phyloP scores from a whole-genome alignment of 129 eudicot species.

The Ambrosia artemisiifolia region DNA sequence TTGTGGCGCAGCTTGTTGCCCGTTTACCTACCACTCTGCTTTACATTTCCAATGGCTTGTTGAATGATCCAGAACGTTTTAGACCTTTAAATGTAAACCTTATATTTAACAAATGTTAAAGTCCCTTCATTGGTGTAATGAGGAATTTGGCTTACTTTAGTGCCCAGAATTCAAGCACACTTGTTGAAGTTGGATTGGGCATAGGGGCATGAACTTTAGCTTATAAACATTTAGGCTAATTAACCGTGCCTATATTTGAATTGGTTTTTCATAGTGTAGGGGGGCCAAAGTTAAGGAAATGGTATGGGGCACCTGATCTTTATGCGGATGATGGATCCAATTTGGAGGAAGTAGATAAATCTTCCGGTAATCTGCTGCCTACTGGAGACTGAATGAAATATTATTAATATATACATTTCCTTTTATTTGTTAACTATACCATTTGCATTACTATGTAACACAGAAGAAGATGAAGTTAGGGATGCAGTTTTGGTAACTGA shows the following conservation, averaged over 20 bases:
- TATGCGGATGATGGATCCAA: constrained; percentile 51
- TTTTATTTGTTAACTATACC: constrained; percentile 20
- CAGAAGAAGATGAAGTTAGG: constrained; percentile 71
- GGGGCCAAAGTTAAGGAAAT: constrained; percentile 95
- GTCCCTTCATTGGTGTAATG: background rate
- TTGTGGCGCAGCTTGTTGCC: no score
- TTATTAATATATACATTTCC: background rate
- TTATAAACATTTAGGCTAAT: background rate
- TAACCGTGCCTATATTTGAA: background rate
- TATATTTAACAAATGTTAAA: background rate
- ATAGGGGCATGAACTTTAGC: background rate
- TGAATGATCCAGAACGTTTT: no score
- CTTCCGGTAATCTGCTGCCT: constrained; percentile 42
- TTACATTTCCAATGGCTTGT: no score
- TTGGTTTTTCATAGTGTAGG: constrained; percentile 40
- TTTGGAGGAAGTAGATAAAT: constrained; percentile 46
- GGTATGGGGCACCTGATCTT: constrained; percentile 96
- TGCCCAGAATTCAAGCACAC: background rate
- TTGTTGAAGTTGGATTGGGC: constrained; percentile 1
- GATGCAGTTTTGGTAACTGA: constrained; percentile 91
- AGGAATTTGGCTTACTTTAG: background rate
- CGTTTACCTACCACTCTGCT: no score
- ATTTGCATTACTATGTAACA: constrained; percentile 21
- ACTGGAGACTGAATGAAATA: background rate
- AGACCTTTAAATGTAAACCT: no score